Percentiles rank a stretch among this genome's conserved stretches.
Conservation (phyloP, 176 grass and related monocot genomes). For the Puccinellia tenuiflora region DNA sequence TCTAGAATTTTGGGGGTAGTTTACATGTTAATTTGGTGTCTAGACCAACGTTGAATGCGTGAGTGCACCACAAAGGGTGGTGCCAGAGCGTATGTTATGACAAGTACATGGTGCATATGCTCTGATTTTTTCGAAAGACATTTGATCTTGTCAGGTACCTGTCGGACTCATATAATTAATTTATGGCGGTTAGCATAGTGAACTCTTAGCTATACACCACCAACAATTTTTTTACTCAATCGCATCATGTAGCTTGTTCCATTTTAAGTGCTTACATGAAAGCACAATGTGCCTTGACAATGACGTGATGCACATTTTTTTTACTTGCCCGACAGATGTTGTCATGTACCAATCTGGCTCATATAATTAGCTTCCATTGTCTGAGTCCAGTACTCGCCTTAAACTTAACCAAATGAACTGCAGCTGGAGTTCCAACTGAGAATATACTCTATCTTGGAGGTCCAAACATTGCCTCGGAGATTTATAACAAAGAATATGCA, state of each 20-base stretch:
- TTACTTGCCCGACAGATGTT: too few species aligned
- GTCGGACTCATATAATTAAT: not conserved
- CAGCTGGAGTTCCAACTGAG: slow-evolving; percentile 93
- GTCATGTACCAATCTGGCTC: too few species aligned
- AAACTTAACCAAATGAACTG: slow-evolving; percentile 4
- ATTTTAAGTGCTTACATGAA: slow-evolving; percentile 2
- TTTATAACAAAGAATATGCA: slow-evolving; percentile 99
- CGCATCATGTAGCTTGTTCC: slow-evolving; percentile 1
- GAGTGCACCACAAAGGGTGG: not conserved
- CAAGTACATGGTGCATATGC: not conserved
- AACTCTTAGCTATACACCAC: not conserved
- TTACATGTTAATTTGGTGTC: not conserved
- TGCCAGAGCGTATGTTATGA: not conserved
- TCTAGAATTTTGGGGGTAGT: not conserved
- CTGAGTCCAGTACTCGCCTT: not conserved
- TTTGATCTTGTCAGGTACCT: not conserved
- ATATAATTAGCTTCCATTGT: not conserved
- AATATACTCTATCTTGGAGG: slow-evolving; percentile 99
- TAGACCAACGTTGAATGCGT: not conserved
- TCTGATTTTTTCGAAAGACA: not conserved
- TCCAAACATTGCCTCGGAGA: slow-evolving; percentile 95
- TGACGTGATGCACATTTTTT: slow-evolving; percentile 3
- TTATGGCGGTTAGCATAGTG: slow-evolving; percentile 6
- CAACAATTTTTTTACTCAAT: not conserved
- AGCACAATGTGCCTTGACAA: not conserved